Percentiles rank a stretch among this genome's conserved stretches.
Evolutionary conservation across 208 protist genomes (phyloP).

Genomic region (Acanthamoeba triangularis): DNA sequence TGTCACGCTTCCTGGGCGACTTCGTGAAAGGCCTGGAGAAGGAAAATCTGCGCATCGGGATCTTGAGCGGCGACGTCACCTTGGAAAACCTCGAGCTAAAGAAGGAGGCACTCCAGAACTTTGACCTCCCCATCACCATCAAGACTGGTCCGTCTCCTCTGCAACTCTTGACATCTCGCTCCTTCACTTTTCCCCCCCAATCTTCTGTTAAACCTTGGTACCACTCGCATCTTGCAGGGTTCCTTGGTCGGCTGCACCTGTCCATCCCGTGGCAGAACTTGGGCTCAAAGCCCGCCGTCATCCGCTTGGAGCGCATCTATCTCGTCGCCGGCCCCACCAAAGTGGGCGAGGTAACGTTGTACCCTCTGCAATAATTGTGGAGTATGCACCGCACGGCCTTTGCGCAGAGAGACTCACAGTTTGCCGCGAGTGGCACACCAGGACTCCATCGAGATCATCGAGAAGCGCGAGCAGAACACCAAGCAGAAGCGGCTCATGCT

Average conservation of each 20-base stretch:
- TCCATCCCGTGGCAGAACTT: constrained; percentile 65
- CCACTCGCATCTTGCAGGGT: background rate
- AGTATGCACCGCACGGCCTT: background rate
- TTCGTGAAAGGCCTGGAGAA: constrained; percentile 63
- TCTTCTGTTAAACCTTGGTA: background rate
- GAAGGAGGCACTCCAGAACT: constrained; percentile 62
- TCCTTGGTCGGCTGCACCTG: constrained; percentile 56
- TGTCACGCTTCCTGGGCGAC: constrained; percentile 61
- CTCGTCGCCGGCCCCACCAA: constrained; percentile 53
- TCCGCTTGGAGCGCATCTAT: constrained; percentile 56
- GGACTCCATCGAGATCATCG: constrained; percentile 49
- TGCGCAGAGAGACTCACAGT: background rate
- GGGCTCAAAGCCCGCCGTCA: constrained; percentile 59
- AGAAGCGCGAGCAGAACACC: constrained; percentile 62
- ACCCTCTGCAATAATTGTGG: background rate
- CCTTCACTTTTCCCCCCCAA: background rate
- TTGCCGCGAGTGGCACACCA: background rate
- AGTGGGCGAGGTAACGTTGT: background rate
- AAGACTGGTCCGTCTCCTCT: background rate
- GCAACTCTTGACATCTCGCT: background rate
- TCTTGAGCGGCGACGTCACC: constrained; percentile 47
- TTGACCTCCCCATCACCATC: constrained; percentile 56
- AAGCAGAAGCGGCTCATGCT: constrained; percentile 61
- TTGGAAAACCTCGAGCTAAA: constrained; percentile 67
- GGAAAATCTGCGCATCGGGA: constrained; percentile 62